Percentiles rank a stretch among this genome's conserved stretches.
These are phyloP conservation scores for Termitomyces sp. DNA, from an alignment of 768 basidiomycete genomes.

Conservation along the genomic window DNA sequence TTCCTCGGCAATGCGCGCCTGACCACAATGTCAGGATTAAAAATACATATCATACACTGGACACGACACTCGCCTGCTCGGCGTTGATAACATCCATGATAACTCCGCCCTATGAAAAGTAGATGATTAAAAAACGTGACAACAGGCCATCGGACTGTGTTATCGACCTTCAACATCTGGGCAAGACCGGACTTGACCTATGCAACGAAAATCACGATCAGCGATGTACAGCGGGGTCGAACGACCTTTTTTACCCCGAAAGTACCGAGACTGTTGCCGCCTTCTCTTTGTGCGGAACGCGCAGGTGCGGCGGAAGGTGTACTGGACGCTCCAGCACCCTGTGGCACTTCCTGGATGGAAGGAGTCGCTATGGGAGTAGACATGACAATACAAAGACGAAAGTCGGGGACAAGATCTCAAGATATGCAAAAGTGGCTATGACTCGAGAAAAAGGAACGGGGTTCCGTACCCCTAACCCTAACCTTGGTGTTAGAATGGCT, in stretches of 20 bases:
- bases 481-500: constrained; percentile 15
- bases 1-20: constrained; percentile 96
- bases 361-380: constrained; percentile 24
- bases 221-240: background rate
- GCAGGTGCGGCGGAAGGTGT: constrained; percentile 48
- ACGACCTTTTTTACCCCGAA: constrained; percentile 47
- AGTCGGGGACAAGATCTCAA: constrained; percentile 9
- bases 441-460: constrained; percentile 15
- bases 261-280: constrained; percentile 62
- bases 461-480: constrained; percentile 27
- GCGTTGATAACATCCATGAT: constrained; percentile 95
- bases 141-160: background rate
- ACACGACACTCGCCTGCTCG: constrained; percentile 39
- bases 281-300: constrained; percentile 48
- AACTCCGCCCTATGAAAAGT: constrained; percentile 61
- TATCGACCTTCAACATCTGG: constrained; percentile 88
- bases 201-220: constrained; percentile 1
- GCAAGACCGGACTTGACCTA: constrained; percentile 93
- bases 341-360: constrained; percentile 32
- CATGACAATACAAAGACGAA: constrained; percentile 16
- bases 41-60: background rate
- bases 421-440: constrained; percentile 11
- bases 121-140: constrained; percentile 8
- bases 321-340: constrained; percentile 35
- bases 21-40: constrained; percentile 15